phyloP scores from a whole-genome alignment of 2,329 filamentous ascomycete species.

The Ascochyta lentis region DNA sequence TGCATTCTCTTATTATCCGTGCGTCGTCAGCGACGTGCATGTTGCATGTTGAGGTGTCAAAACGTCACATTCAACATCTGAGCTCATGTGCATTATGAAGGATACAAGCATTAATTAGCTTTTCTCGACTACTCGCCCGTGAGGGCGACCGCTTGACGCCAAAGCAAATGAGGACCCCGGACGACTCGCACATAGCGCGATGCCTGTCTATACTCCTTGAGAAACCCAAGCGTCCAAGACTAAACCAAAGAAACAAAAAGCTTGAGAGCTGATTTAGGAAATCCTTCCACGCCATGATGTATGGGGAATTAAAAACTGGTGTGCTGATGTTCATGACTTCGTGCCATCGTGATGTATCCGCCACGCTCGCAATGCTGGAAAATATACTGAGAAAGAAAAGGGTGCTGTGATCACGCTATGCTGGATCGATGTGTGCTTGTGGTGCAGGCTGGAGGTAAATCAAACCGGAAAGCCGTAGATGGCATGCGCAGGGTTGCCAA shows the following conservation, averaged over 20 bases:
- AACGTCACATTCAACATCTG: not conserved
- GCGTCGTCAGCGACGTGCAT: not conserved
- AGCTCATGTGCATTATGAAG: constrained; percentile 1
- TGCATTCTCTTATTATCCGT: not conserved
- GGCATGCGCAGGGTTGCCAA: constrained; percentile 30
- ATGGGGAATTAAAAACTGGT: constrained; percentile 29
- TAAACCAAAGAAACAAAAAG: constrained; percentile 20
- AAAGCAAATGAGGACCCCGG: constrained; percentile 9
- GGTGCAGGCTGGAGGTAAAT: constrained; percentile 1
- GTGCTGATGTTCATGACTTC: constrained; percentile 45
- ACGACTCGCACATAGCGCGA: constrained; percentile 27
- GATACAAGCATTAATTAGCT: constrained; percentile 36
- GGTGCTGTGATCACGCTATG: constrained; percentile 15
- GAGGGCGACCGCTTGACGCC: constrained; percentile 10
- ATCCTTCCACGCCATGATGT: constrained; percentile 19
- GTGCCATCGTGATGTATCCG: constrained; percentile 43
- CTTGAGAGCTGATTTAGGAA: constrained; percentile 16
- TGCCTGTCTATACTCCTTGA: constrained; percentile 30
- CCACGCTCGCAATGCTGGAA: constrained; percentile 44
- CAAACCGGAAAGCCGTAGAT: constrained; percentile 35
- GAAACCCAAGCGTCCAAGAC: constrained; percentile 16
- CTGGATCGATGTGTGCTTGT: constrained; percentile 2
- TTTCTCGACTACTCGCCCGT: constrained; percentile 24
- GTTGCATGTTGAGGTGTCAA: not conserved
- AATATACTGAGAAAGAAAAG: constrained; percentile 36